These are phyloP conservation scores for Spiromastix sp. DNA, from an alignment of 2,329 filamentous ascomycete species.

Conservation along the genomic window DNA sequence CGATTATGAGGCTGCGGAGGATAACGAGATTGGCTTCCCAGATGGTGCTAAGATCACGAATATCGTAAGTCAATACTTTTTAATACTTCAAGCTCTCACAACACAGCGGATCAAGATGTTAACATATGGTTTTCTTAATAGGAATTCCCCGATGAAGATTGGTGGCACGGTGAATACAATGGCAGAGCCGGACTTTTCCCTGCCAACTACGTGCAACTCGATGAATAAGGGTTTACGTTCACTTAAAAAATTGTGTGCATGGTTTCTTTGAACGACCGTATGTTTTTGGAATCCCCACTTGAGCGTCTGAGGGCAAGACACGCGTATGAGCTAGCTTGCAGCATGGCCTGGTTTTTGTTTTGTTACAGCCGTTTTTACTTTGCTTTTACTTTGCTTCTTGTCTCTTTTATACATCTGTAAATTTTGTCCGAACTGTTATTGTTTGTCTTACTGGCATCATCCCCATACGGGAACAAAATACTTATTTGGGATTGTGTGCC, in stretches of 20 bases:
- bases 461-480: too few relatives aligned
- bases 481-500: too few relatives aligned
- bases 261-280: not conserved
- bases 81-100: not conserved
- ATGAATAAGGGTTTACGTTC: constrained; percentile 18
- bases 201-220: constrained; percentile 39
- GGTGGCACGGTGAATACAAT: constrained; percentile 87
- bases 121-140: constrained; percentile 21
- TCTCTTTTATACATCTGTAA: too few relatives aligned
- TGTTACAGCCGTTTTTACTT: too few relatives aligned
- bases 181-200: constrained; percentile 74
- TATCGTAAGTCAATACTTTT: constrained; percentile 47
- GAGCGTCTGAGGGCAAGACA: not conserved
- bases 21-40: constrained; percentile 78
- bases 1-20: constrained; percentile 94
- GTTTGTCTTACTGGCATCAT: too few relatives aligned
- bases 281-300: constrained; percentile 1
- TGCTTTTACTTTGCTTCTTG: too few relatives aligned
- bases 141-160: constrained; percentile 97
- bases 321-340: too few relatives aligned
- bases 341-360: too few relatives aligned
- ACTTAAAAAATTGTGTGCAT: constrained; percentile 1
- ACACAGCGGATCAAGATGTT: not conserved
- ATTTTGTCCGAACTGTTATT: too few relatives aligned
- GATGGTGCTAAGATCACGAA: constrained; percentile 75